Evolutionary conservation across 495 filamentous ascomycete genomes (phyloP), one percentile per base, ranked within the genome.

Genomic region (Aspergillus diversus): DNA sequence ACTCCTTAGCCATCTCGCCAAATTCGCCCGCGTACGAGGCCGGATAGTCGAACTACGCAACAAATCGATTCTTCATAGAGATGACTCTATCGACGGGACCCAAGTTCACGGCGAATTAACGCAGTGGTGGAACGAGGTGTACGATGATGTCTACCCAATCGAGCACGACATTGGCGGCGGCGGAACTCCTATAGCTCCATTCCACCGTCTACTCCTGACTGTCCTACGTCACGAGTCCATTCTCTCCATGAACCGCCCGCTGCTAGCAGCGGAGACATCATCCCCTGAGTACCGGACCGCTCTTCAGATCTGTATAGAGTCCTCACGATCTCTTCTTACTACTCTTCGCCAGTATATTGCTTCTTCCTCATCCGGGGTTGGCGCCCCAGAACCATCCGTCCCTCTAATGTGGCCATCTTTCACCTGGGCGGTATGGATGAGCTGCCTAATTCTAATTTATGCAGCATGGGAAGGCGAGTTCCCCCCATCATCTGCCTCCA

Each of bases 341-440:
- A 68, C 69, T 5, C 67, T 79, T 47, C 71, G 66, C 34, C 71
- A 66, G 5, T 73, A 74, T 31, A 66, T 75, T 50, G 62, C 68
- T n/a, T 56, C 71, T 50, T 57, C n/a, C 21, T 27, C 21, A 27
- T 27, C 21, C 21, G 21, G 21, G 21, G 21, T 27, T 5, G 50
- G 59, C 15, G 4, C 21, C 5, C 32, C 37, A 5, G 50, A 52
- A n/a, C n/a, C 55, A 55, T 12, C 60, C 49, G 57, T 64, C 8
- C 73, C 77, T 6, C 69, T 82, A 11, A 63, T 77, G 3, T 81
- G 77, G 75, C 77, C 79, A 31, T 80, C 79, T 4, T 81, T 81
- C 54, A 82, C 80, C 15, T 82, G 79, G 77, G 73, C 68, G 6
- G 73, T 80, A 11, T 82, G 80, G 80, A 81, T 82, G 79, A 76